phyloP scores from a whole-genome alignment of 352 stramenopile species.

The Thalassiosira hispida region DNA sequence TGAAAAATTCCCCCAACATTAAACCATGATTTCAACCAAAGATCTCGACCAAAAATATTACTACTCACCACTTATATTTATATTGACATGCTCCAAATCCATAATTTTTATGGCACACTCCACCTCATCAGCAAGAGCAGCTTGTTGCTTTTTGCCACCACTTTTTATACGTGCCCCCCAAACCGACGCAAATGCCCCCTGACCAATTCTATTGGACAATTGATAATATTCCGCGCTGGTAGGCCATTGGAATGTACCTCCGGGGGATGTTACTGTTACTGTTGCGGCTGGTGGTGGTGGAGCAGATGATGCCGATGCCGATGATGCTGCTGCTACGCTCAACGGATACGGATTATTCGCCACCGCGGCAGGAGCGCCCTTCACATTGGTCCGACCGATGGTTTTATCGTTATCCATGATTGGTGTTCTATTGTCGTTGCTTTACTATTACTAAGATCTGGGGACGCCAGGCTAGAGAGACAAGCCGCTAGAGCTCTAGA shows the following conservation, averaged over 20 bases:
- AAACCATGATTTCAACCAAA: too few relatives aligned
- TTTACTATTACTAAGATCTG: neutral
- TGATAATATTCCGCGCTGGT: conserved; percentile 70
- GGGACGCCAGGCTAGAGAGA: neutral
- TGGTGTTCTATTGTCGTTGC: too few relatives aligned
- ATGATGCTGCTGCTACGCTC: neutral
- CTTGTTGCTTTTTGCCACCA: conserved; percentile 83
- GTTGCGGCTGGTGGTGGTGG: neutral
- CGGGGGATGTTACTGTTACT: conserved; percentile 1
- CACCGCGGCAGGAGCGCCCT: neutral
- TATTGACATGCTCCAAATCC: conserved; percentile 98
- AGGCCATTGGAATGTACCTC: conserved; percentile 61
- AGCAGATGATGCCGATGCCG: neutral
- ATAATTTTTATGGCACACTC: conserved; percentile 97
- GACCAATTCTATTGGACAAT: conserved; percentile 84
- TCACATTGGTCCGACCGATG: conserved; percentile 48
- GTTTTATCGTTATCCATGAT: conserved; percentile 44
- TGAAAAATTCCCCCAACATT: too few relatives aligned
- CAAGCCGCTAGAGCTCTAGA: too few relatives aligned
- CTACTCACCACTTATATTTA: conserved; percentile 81
- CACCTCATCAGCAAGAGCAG: conserved; percentile 39
- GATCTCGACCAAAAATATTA: too few relatives aligned
- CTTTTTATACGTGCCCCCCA: conserved; percentile 90
- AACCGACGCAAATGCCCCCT: conserved; percentile 98
- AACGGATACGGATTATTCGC: neutral